These are phyloP conservation scores for Lagenidium sp. DNA, from an alignment of 352 stramenopile genomes.

Conservation along the genomic window DNA sequence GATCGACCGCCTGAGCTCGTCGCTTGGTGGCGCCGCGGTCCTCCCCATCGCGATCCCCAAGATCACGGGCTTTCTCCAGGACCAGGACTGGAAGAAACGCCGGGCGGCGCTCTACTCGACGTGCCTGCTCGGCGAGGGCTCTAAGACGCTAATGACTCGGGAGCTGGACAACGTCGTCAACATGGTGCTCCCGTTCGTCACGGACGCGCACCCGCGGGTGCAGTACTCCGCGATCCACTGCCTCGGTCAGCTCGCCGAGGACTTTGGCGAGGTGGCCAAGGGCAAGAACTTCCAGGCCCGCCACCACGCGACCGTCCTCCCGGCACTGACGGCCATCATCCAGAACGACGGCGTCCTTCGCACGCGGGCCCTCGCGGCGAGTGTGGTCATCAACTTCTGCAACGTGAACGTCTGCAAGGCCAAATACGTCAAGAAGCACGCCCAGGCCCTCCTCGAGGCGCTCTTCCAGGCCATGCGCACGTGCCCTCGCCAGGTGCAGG, in stretches of 20 bases:
- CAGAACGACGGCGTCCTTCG: constrained; percentile 58
- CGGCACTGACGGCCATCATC: constrained; percentile 56
- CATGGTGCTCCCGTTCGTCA: constrained; percentile 60
- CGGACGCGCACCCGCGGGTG: constrained; percentile 63
- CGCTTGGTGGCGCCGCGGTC: constrained; percentile 62
- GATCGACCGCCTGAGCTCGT: constrained; percentile 68
- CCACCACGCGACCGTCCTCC: constrained; percentile 57
- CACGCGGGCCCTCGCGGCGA: constrained; percentile 67
- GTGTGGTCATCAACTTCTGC: constrained; percentile 81
- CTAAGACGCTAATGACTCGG: constrained; percentile 70
- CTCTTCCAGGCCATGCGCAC: constrained; percentile 74
- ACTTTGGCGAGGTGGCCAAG: constrained; percentile 79
- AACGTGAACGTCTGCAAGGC: constrained; percentile 79
- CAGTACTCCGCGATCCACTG: constrained; percentile 81
- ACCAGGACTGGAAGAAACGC: constrained; percentile 63
- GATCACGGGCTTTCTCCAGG: constrained; percentile 55
- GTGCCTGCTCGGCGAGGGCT: constrained; percentile 66
- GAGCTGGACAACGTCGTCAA: constrained; percentile 69
- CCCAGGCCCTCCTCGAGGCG: constrained; percentile 58
- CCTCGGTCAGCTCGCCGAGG: constrained; percentile 72
- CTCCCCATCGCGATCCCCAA: constrained; percentile 71
- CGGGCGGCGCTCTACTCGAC: constrained; percentile 71
- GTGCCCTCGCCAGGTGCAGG: constrained; percentile 75
- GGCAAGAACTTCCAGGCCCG: constrained; percentile 85
- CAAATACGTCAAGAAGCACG: constrained; percentile 60